Base-by-base conservation (phyloP, 805 yeast species). In the Spathaspora passalidarum region DNA sequence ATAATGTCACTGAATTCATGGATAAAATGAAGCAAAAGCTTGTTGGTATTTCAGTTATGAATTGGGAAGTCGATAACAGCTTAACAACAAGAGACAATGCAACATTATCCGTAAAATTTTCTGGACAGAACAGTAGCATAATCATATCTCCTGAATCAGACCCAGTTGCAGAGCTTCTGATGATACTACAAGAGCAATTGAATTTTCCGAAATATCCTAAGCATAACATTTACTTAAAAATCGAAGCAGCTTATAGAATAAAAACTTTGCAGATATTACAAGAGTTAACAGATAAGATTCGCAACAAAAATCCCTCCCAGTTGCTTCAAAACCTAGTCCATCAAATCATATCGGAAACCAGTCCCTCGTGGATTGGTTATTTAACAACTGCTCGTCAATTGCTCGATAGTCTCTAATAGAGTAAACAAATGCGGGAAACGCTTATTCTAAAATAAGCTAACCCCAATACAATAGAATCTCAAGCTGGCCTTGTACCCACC, bases 141-240 rank as follows among this genome's bases (percentile, higher is more conserved):
- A 13, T 13, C 17, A 29, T 29, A 16, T 16, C 8, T 18, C 11
- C 29, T 13, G 13, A 40, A 13, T 26, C 36, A 17, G 34, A 17
- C n/a, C 26, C 40, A 3, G 16, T 41, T 6, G 37, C 14, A 2
- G 13, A 25, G 9, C 20, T 46, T 8, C 9, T 17, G 21, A n/a
- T 32, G 9, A 6, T 42, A 11, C 4, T 46, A 17, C 23, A 32
- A 21, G 26, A 34, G 7, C 29, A 39, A 6, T 23, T 46, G 9
- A 36, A 40, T 13, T 32, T 46, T 13, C 43, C 41, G 14, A 13
- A 19, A n/a, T 2, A 34, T 22, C 42, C 46, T 10, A 32, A 18
- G 4, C n/a, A 46, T 17, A 46, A 46, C 23, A 7, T 46, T 10
- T 17, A 38, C 13, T 42, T 42, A 20, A 46, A 32, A n/a, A n/a